Base-by-base conservation (phyloP, 1,284 basidiomycete species). In the Prillingera fragicola region DNA sequence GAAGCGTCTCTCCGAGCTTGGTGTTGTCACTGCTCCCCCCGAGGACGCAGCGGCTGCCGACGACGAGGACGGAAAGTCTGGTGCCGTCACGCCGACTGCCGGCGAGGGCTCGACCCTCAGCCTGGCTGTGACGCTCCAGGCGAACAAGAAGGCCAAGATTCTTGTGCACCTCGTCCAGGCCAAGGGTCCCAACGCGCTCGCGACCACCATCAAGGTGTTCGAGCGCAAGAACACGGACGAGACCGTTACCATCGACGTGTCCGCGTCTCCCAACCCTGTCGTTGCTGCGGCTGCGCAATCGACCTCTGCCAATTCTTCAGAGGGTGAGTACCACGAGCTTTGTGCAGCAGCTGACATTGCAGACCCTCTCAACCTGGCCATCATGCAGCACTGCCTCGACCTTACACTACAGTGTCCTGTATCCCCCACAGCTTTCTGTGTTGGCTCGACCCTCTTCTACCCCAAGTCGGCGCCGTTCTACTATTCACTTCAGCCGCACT, bases 361-460 rank as follows among this genome's bases (percentile, higher is more conserved):
- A 44, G 67, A 69, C 38, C 50, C 62, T 1, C 55, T 67, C n/a
- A 62, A 69, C 40, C 50, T 63, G 17, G 59, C 59, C 6, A 56
- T 69, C 43, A 67, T 73, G 56, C 49, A 49, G 17, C 61, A 67
- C 45, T 70, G 68, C 32, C 62, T 73, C 12, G 45, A 65, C 8
- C 58, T 71, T 25, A 68, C 71, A 12, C 51, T 62, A 14, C 48
- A 61, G 25, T 71, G 70, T 35, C 56, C 58, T 19, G 62, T 69
- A 2, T 67, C 67, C 7, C 80, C 80, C 3, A 84, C 84, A 0
- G 94, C 92, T 0, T 99, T 97, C 69, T 95, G 87, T 62, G 95
- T 99, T 17, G 94, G 95, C 26, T 94, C 87, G 57, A 79, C 90
- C 26, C 73, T 97, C 36, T 82, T 84, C 26, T 57, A 73, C 65